Evolutionary conservation across 2,329 filamentous ascomycete genomes (phyloP), one percentile per base, ranked within the genome.

Genomic region (Aspergillus sp.): DNA sequence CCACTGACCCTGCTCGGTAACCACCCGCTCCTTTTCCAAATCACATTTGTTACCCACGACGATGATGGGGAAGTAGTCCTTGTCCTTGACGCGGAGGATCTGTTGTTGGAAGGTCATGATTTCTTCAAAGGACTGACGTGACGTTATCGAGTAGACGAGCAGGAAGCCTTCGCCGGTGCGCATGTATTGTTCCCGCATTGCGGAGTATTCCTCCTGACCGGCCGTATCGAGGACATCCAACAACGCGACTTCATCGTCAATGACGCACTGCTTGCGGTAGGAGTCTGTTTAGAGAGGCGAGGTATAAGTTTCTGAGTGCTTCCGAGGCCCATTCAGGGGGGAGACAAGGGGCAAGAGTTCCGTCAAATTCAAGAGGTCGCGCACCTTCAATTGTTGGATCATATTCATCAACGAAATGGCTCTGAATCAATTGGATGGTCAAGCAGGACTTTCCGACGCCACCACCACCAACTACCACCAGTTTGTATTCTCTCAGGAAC

Each of bases 141-240:
- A 96, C 51, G 90, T 96, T 79, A 99, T 99, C 63, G 92, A 96
- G 82, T 97, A 97, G 68, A 97, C 91, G 49, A 99, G 86, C 69
- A 99, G 79, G 77, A 99, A 99, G 49, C 94, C 94, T 77, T 99
- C 94, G 71, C 94, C 94, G 20, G 93, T 97, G 68, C 94, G 87
- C 93, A 99, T 99, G 82, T 97, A 99, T 78, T 97, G 94, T 80
- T 99, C 94, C 71, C 94, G 84, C 94, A 99, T 97, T 49, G 94
- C 94, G 52, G 92, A 96, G 80, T 97, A 99, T 79, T 99, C 94
- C 77, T 99, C 94, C 76, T 99, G 94, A 55, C 94, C 94, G 58
- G 94, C 94, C 50, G 94, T 99, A 76, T 99, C 94, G 72, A 97
- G 87, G 59, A 99, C 94, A 75, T 99, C 94, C 74, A 99, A 88